These are phyloP conservation scores for Curvularia spicifera DNA, from an alignment of 2,329 filamentous ascomycete genomes.

Conservation along the genomic window DNA sequence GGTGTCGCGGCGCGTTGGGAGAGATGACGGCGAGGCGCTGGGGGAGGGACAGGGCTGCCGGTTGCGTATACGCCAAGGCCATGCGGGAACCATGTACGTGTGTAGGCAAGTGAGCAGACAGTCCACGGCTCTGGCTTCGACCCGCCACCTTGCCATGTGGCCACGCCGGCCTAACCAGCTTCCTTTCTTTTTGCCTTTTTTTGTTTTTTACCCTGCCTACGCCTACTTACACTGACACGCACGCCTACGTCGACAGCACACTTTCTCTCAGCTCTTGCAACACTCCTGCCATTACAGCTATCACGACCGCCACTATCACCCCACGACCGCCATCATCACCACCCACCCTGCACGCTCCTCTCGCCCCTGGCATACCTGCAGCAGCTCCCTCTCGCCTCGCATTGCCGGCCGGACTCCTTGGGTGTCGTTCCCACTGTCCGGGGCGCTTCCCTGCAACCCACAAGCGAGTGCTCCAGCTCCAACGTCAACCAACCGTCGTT, in stretches of 20 bases:
- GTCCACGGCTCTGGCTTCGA: not conserved
- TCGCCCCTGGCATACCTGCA: slow-evolving; percentile 1
- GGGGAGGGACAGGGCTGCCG: not conserved
- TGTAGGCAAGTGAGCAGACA: not conserved
- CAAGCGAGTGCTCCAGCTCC: slow-evolving; percentile 4
- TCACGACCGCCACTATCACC: not conserved
- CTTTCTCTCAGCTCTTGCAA: not conserved
- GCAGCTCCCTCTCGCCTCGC: slow-evolving; percentile 4
- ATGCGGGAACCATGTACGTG: not conserved
- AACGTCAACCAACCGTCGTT: slow-evolving; percentile 8
- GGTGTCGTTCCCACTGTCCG: slow-evolving; percentile 6
- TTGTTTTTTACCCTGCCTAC: not conserved
- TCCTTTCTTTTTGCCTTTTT: not conserved
- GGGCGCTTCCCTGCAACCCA: slow-evolving; percentile 6
- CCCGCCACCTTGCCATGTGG: not conserved
- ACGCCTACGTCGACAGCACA: not conserved
- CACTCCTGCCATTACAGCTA: not conserved
- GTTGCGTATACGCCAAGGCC: not conserved
- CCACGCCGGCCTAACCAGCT: not conserved
- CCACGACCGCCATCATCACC: not conserved
- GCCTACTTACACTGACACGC: not conserved
- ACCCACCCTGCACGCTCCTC: not conserved
- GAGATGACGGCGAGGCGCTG: not conserved
- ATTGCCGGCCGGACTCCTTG: not conserved
- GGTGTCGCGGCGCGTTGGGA: not conserved